Conservation (phyloP, 1,139 yeast genomes). For the Taphrina deformans region DNA sequence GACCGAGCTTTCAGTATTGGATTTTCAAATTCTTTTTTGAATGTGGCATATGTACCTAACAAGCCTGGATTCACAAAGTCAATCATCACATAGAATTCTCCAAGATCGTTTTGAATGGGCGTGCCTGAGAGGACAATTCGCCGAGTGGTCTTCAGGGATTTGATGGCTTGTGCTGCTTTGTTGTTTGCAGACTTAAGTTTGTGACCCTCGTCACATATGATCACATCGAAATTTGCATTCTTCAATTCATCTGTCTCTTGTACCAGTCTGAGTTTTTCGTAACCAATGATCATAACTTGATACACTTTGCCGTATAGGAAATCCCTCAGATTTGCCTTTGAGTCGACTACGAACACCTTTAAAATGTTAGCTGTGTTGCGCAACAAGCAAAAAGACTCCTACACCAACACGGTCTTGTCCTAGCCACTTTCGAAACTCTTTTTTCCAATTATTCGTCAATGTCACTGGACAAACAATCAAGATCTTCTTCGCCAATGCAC, state of each 20-base stretch:
- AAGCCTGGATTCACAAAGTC: slow-evolving; percentile 84
- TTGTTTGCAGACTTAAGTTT: slow-evolving; percentile 55
- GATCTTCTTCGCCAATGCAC: slow-evolving; percentile 56
- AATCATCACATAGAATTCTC: slow-evolving; percentile 76
- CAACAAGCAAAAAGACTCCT: slow-evolving; percentile 40
- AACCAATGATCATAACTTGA: slow-evolving; percentile 81
- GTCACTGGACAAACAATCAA: slow-evolving; percentile 92
- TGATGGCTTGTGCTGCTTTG: slow-evolving; percentile 30
- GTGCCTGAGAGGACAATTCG: slow-evolving; percentile 90
- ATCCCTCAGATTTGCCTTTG: slow-evolving; percentile 57
- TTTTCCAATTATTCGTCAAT: slow-evolving; percentile 79
- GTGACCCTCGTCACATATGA: slow-evolving; percentile 96
- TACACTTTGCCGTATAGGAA: slow-evolving; percentile 73
- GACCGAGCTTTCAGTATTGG: slow-evolving; percentile 80
- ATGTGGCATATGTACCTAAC: slow-evolving; percentile 62
- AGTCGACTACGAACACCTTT: slow-evolving; percentile 38
- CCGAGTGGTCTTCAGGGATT: slow-evolving; percentile 20
- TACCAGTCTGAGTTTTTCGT: slow-evolving; percentile 70
- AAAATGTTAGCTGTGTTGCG: neutral
- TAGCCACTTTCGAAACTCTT: slow-evolving; percentile 88
- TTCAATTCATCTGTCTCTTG: slow-evolving; percentile 53
- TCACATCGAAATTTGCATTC: slow-evolving; percentile 59
- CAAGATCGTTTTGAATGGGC: slow-evolving; percentile 89
- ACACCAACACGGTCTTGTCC: slow-evolving; percentile 60
- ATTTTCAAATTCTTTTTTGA: slow-evolving; percentile 63